Percentiles rank a stretch among this genome's conserved stretches.
Conservation (phyloP, 2,329 filamentous ascomycete species). For the Xylariaceae sp. region DNA sequence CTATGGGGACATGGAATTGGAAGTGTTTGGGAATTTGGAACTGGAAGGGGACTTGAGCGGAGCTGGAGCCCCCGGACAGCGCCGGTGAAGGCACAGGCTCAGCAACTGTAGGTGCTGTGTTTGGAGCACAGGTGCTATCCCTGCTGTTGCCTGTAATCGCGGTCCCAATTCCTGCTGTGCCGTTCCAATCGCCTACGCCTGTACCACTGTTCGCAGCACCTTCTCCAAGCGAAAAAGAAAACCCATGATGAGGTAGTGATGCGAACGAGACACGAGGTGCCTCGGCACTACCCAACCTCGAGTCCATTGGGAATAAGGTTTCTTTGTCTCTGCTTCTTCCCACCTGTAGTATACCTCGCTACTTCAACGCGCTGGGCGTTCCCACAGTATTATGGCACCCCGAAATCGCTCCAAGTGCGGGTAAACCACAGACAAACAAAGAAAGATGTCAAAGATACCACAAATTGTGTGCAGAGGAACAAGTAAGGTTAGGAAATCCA, state of each 20-base stretch:
- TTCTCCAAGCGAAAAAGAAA: background rate
- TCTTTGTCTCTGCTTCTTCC: too few species aligned
- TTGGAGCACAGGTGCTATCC: background rate
- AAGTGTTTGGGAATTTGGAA: constrained; percentile 2
- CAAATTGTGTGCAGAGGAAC: too few species aligned
- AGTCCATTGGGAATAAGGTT: too few species aligned
- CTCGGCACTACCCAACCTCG: constrained; percentile 7
- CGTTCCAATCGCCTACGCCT: background rate
- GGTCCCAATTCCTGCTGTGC: background rate
- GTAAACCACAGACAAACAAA: too few species aligned
- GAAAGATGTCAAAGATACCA: too few species aligned
- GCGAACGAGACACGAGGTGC: background rate
- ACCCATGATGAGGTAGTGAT: constrained; percentile 8
- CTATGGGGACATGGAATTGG: background rate
- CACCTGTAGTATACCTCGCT: too few species aligned
- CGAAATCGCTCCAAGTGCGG: too few species aligned
- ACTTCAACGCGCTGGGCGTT: too few species aligned
- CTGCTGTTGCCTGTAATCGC: background rate
- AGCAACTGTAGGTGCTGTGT: constrained; percentile 1
- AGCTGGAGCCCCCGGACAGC: constrained; percentile 4
- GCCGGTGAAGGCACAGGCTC: background rate
- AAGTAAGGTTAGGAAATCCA: too few species aligned
- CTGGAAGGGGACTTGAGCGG: constrained; percentile 7
- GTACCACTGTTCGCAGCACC: background rate
- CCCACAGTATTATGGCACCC: too few species aligned